These are phyloP conservation scores for Backusella morwellensis DNA, from an alignment of 192 early-diverging fungal species.

Conservation along the genomic window DNA sequence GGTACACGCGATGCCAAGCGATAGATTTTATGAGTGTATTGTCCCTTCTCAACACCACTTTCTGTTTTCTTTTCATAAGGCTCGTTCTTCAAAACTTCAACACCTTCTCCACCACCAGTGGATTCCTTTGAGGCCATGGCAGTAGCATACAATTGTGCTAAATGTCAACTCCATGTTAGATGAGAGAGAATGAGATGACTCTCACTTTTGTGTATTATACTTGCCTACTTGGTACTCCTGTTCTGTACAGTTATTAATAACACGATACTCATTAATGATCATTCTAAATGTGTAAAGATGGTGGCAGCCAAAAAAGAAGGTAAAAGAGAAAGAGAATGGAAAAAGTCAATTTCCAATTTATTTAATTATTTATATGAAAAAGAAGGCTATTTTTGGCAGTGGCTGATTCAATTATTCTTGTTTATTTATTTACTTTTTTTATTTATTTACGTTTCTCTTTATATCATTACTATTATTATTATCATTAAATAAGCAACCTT, in stretches of 20 bases:
- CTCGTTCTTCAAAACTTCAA: constrained; percentile 75
- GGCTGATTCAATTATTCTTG: background rate
- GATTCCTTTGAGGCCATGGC: constrained; percentile 75
- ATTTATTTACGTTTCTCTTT: too few relatives aligned
- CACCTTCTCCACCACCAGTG: constrained; percentile 79
- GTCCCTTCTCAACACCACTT: constrained; percentile 58
- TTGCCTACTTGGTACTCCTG: constrained; percentile 64
- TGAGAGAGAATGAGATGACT: background rate
- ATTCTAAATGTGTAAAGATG: constrained; percentile 27
- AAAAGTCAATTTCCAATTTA: background rate
- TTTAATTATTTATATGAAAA: background rate
- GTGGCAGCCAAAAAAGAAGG: background rate
- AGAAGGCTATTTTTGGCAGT: background rate
- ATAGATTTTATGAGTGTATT: constrained; percentile 81
- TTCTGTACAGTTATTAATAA: constrained; percentile 74
- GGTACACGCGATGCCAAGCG: constrained; percentile 54
- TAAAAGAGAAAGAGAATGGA: background rate
- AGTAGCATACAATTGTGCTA: constrained; percentile 72
- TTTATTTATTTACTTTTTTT: too few relatives aligned
- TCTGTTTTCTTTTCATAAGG: constrained; percentile 67
- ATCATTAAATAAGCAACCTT: too few relatives aligned
- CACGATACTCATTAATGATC: constrained; percentile 73
- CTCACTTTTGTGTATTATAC: constrained; percentile 8
- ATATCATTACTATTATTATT: too few relatives aligned
- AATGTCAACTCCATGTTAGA: constrained; percentile 15